Percentiles rank a stretch among this genome's conserved stretches.
Evolutionary conservation across 306 rosid genomes (phyloP).

Genomic region (Adenanthera pavonina): DNA sequence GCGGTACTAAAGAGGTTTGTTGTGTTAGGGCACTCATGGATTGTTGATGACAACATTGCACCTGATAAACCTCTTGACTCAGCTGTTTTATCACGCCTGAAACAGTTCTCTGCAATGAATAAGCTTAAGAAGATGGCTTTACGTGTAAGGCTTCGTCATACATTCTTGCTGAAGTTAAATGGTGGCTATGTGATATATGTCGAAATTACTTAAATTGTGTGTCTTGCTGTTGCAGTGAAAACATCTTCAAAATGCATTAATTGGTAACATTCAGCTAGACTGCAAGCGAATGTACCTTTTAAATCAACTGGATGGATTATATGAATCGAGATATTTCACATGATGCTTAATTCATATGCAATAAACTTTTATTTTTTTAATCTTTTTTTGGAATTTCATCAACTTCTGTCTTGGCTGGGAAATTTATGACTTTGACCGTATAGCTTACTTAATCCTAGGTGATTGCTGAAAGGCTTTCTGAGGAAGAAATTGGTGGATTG

Average conservation of each 20-base stretch:
- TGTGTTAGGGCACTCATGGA: slow-evolving; percentile 70
- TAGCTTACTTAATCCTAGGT: slow-evolving; percentile 49
- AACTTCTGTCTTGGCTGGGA: neutral
- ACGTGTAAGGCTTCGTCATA: slow-evolving; percentile 52
- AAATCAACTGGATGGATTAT: slow-evolving; percentile 19
- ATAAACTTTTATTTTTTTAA: slow-evolving; percentile 6
- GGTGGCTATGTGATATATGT: slow-evolving; percentile 16
- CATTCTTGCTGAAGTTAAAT: slow-evolving; percentile 25
- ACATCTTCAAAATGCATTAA: slow-evolving; percentile 12
- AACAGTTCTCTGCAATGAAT: slow-evolving; percentile 70
- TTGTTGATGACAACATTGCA: slow-evolving; percentile 60
- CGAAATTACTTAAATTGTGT: neutral
- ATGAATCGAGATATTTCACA: neutral
- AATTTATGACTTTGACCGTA: slow-evolving; percentile 27
- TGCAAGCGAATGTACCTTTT: neutral
- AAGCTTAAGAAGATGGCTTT: slow-evolving; percentile 71
- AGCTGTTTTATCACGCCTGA: slow-evolving; percentile 63
- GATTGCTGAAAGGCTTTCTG: slow-evolving; percentile 68
- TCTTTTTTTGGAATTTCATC: slow-evolving; percentile 7
- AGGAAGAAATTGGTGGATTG: slow-evolving; percentile 71
- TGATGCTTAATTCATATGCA: neutral
- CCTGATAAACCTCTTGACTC: slow-evolving; percentile 73
- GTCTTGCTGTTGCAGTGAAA: slow-evolving; percentile 27
- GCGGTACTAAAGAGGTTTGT: slow-evolving; percentile 21
- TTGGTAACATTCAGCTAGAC: neutral